phyloP scores from a whole-genome alignment of 2,329 filamentous ascomycete genomes.

The Lachnellula occidentalis region DNA sequence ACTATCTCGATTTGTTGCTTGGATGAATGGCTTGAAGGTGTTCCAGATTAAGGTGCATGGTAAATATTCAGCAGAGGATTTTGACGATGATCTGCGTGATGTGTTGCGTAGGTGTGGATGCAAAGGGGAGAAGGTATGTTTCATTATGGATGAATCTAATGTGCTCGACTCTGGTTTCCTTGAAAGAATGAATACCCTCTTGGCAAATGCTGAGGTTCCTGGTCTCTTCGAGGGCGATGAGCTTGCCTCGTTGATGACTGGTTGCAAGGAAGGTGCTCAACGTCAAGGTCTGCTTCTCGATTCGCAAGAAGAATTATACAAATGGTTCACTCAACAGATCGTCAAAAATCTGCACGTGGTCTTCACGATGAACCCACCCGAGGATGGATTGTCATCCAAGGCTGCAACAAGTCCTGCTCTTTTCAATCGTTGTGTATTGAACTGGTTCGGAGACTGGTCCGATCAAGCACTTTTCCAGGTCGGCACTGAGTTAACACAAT shows the following conservation, averaged over 20 bases:
- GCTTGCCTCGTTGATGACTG: slow-evolving; percentile 96
- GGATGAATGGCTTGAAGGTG: slow-evolving; percentile 99
- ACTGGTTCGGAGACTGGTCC: slow-evolving; percentile 99
- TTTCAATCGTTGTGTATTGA: slow-evolving; percentile 99
- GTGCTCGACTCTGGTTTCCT: slow-evolving; percentile 98
- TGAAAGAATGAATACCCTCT: slow-evolving; percentile 97
- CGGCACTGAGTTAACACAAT: slow-evolving; percentile 88
- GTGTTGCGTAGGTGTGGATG: slow-evolving; percentile 91
- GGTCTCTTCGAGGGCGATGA: slow-evolving; percentile 99
- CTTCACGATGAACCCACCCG: slow-evolving; percentile 99
- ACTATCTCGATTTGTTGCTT: slow-evolving; percentile 93
- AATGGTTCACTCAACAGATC: slow-evolving; percentile 99
- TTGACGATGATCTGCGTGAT: slow-evolving; percentile 93
- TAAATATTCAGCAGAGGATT: slow-evolving; percentile 96
- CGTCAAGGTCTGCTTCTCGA: slow-evolving; percentile 91
- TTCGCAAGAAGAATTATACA: slow-evolving; percentile 98
- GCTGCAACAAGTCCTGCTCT: slow-evolving; percentile 94
- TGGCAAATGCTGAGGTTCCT: slow-evolving; percentile 98
- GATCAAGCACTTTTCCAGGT: slow-evolving; percentile 99
- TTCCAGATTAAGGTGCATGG: slow-evolving; percentile 99
- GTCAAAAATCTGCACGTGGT: slow-evolving; percentile 98
- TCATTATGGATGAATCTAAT: slow-evolving; percentile 99
- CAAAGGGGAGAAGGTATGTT: slow-evolving; percentile 99
- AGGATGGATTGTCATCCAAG: slow-evolving; percentile 90
- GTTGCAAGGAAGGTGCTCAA: slow-evolving; percentile 96